Base-by-base conservation (phyloP, 305 asterid genomes). In the Fraxinus ornus region DNA sequence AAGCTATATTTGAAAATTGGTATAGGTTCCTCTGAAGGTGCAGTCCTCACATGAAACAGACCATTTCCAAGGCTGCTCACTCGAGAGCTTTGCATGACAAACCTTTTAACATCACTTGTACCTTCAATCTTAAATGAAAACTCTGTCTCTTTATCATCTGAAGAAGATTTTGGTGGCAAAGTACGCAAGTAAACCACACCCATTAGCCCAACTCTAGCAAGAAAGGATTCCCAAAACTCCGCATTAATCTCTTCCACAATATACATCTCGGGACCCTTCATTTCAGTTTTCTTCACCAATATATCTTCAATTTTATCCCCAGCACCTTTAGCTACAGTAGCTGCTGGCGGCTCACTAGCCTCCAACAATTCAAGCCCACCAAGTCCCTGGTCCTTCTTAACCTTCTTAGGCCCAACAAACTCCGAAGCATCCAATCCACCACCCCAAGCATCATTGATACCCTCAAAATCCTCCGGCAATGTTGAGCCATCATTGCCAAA, bases 391-490 rank as follows among this genome's bases (percentile, higher is more conserved):
- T 89, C 91, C 86, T 91, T 94, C 77, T 76, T 78, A 80, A 94
- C 88, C 89, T 94, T 94, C 91, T 94, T 94, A 8, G 94, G 36
- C 66, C 94, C 98, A 35, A 94, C 95, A 84, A 83, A 94, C 83
- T 94, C 98, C 0, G 97, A 93, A 21, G 93, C 98, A 86, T 94
- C 98, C 91, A 94, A 91, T 82, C 98, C 98, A 39, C 98, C 98
- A 80, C 98, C 98, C 97, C 97, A 94, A 72, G 98, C 97, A 86
- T 87, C 94, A 89, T 87, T 93, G 81, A 92, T 89, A 77, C 98
- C 98, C 88, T 94, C 98, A 84, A 94, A 94, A 86, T 94, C 98
- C 80, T 94, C 95, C 5, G 87, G 92, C 86, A 94, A 80, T 0
- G 98, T 93, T 1, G 98, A 87, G 12, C 93, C 93, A 24, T 94